Percentiles rank a stretch among this genome's conserved stretches.
Evolutionary conservation across 345 rosid species (phyloP).

Genomic region (Kandelia obovata): DNA sequence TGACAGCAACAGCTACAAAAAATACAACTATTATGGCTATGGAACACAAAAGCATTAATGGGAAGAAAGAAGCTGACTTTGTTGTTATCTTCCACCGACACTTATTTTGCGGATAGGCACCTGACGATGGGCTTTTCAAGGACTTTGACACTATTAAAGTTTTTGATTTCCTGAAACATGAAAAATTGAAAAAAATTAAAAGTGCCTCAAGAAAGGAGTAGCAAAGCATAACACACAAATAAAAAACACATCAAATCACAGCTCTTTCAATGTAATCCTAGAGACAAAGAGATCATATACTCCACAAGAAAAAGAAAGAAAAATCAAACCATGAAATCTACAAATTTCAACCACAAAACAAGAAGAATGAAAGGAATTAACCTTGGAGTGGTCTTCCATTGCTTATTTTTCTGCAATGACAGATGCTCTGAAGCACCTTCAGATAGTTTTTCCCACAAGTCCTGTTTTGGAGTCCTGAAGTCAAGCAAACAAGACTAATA

Average conservation of each 20-base stretch:
- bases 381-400: constrained; percentile 40
- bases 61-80: constrained; percentile 29
- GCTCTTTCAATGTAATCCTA: neutral
- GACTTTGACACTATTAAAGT: constrained; percentile 26
- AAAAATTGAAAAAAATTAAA: neutral
- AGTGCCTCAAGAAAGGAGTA: neutral
- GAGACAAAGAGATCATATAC: neutral
- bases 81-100: constrained; percentile 18
- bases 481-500: neutral
- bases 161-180: constrained; percentile 25
- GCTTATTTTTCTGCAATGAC: constrained; percentile 39
- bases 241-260: neutral
- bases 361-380: constrained; percentile 26
- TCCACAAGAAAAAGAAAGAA: neutral
- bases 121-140: constrained; percentile 25
- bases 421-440: constrained; percentile 31
- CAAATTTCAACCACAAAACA: constrained; percentile 10
- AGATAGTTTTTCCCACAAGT: constrained; percentile 35
- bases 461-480: constrained; percentile 46
- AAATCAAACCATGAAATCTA: neutral
- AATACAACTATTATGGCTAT: neutral
- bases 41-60: neutral
- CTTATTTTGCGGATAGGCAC: constrained; percentile 27
- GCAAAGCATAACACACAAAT: neutral
- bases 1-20: neutral